These are phyloP conservation scores for Climacium dendroides DNA, from an alignment of 225 moss, liverwort and hornwort species.

Conservation along the genomic window DNA sequence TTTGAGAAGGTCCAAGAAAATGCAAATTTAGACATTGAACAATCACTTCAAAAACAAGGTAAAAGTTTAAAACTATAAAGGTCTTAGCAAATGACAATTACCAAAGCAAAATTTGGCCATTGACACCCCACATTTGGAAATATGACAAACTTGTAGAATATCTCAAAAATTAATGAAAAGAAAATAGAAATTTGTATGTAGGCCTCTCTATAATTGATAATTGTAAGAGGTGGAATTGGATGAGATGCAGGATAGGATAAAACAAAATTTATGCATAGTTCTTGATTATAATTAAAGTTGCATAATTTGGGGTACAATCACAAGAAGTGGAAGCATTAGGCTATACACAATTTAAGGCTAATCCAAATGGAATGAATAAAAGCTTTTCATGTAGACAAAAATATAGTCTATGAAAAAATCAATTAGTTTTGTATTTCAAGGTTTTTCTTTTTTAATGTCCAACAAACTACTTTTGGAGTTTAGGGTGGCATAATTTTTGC, in stretches of 20 bases:
- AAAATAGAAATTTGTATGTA: rapidly evolving
- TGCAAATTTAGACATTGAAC: no score
- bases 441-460: rapidly evolving
- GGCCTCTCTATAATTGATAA: neutral
- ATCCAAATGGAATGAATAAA: neutral
- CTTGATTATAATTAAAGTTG: rapidly evolving
- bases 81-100: no score
- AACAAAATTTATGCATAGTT: neutral
- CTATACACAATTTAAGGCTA: rapidly evolving
- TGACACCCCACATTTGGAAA: no score
- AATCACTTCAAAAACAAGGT: no score
- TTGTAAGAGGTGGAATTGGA: neutral
- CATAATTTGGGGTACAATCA: neutral
- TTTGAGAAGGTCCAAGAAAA: no score
- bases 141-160: neutral
- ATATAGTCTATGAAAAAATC: neutral
- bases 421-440: neutral
- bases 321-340: rapidly evolving
- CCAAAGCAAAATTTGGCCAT: no score
- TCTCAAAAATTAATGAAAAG: neutral
- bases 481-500: neutral
- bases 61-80: no score
- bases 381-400: neutral
- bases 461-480: rapidly evolving
- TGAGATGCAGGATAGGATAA: neutral